Conservation (phyloP, 2,329 filamentous ascomycete species). For the Grosmannia serpens region DNA sequence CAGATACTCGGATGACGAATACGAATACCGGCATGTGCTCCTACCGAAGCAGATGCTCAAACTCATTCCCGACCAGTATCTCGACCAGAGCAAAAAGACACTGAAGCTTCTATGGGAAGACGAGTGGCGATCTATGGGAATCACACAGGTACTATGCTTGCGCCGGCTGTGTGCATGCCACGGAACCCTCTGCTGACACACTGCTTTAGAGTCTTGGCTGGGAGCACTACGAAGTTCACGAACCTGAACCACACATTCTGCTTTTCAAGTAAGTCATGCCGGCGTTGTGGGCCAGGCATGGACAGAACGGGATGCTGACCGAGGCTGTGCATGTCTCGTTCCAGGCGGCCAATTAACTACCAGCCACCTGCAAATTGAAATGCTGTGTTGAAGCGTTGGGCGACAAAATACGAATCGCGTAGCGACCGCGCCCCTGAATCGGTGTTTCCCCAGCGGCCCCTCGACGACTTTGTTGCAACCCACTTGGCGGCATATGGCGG, state of each 20-base stretch:
- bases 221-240: constrained; percentile 99
- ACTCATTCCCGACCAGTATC: constrained; percentile 71
- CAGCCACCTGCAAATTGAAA: constrained; percentile 51
- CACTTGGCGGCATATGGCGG: not conserved
- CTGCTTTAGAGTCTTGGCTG: constrained; percentile 74
- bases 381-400: not conserved
- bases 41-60: constrained; percentile 98
- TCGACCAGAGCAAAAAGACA: constrained; percentile 62
- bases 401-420: not conserved
- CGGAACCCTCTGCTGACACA: not conserved
- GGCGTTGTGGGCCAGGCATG: not conserved
- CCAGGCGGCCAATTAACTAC: constrained; percentile 73
- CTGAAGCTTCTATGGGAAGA: constrained; percentile 96
- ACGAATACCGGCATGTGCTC: constrained; percentile 95
- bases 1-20: constrained; percentile 87
- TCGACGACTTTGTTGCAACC: not conserved
- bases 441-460: not conserved
- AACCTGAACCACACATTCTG: constrained; percentile 95
- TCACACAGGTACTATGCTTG: constrained; percentile 66
- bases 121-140: constrained; percentile 93
- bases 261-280: constrained; percentile 76
- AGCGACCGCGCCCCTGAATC: not conserved
- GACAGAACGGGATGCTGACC: not conserved
- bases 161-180: not conserved
- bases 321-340: not conserved